These are phyloP conservation scores for Saitozyma sp. DNA, from an alignment of 768 basidiomycete genomes.

Conservation along the genomic window DNA sequence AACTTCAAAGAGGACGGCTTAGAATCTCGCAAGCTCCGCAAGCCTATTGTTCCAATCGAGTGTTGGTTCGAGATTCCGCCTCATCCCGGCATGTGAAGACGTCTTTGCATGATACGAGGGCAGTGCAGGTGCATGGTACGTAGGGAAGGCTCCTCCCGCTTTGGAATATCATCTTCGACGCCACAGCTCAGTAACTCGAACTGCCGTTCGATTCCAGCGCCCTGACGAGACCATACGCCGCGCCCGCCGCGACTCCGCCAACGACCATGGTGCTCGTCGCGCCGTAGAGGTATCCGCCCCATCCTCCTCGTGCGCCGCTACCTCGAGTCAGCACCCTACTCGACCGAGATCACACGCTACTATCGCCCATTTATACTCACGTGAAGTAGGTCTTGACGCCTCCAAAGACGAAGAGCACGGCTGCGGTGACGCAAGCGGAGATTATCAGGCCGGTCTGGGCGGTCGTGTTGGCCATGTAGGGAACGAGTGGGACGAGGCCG, in stretches of 20 bases:
- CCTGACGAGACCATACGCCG: slow-evolving; percentile 64
- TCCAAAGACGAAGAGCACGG: slow-evolving; percentile 85
- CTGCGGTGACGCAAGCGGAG: slow-evolving; percentile 72
- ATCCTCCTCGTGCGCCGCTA: slow-evolving; percentile 57
- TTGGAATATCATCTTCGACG: too few species aligned
- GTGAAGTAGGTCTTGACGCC: slow-evolving; percentile 85
- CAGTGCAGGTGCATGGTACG: too few species aligned
- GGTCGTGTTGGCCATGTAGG: slow-evolving; percentile 80
- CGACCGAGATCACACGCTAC: neutral
- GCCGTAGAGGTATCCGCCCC: slow-evolving; percentile 77
- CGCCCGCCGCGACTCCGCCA: slow-evolving; percentile 83
- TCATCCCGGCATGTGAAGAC: too few species aligned
- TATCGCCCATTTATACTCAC: slow-evolving; percentile 9
- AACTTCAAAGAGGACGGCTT: too few species aligned
- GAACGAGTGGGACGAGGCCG: slow-evolving; percentile 85
- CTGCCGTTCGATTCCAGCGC: slow-evolving; percentile 50
- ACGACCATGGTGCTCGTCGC: slow-evolving; percentile 83
- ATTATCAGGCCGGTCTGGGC: slow-evolving; percentile 60
- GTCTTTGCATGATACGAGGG: too few species aligned
- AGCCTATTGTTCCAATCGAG: too few species aligned
- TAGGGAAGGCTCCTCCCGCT: too few species aligned
- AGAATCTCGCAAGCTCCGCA: too few species aligned
- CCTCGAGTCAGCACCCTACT: neutral
- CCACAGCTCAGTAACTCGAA: too few species aligned
- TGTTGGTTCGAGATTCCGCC: too few species aligned